Evolutionary conservation across 2,329 filamentous ascomycete genomes (phyloP).

Genomic region (Teratosphaeria gauchensis): DNA sequence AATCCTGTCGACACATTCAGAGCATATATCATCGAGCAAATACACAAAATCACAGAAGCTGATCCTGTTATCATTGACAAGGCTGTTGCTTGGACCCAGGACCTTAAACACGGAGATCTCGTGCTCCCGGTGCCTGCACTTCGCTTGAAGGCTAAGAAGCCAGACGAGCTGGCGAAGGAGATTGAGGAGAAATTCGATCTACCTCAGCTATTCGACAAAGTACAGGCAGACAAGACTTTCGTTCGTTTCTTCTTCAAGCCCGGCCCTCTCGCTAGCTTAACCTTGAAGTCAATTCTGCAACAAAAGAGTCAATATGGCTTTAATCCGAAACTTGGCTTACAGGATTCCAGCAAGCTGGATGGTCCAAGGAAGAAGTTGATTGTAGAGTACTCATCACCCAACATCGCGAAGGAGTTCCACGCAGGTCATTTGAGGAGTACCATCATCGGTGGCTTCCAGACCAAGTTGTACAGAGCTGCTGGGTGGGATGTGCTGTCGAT

Average conservation of each 20-base stretch:
- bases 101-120: conserved; percentile 74
- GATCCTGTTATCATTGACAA: conserved; percentile 63
- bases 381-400: conserved; percentile 76
- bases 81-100: conserved; percentile 66
- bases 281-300: conserved; percentile 61
- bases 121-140: conserved; percentile 71
- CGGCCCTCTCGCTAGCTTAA: conserved; percentile 52
- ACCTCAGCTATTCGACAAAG: conserved; percentile 58
- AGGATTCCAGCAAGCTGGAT: conserved; percentile 51
- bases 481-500: conserved; percentile 63
- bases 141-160: conserved; percentile 58
- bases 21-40: conserved; percentile 60
- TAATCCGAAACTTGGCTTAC: conserved; percentile 49
- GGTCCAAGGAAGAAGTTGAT: conserved; percentile 58
- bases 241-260: conserved; percentile 73
- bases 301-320: conserved; percentile 54
- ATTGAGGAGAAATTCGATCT: conserved; percentile 50
- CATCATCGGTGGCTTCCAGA: conserved; percentile 64
- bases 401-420: conserved; percentile 77
- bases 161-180: conserved; percentile 46
- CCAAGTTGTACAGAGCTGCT: conserved; percentile 57
- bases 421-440: conserved; percentile 66
- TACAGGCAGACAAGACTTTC: conserved; percentile 56
- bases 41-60: conserved; percentile 60
- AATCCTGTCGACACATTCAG: conserved; percentile 77